Conservation (phyloP, 345 rosid species). For the Durio zibethinus region DNA sequence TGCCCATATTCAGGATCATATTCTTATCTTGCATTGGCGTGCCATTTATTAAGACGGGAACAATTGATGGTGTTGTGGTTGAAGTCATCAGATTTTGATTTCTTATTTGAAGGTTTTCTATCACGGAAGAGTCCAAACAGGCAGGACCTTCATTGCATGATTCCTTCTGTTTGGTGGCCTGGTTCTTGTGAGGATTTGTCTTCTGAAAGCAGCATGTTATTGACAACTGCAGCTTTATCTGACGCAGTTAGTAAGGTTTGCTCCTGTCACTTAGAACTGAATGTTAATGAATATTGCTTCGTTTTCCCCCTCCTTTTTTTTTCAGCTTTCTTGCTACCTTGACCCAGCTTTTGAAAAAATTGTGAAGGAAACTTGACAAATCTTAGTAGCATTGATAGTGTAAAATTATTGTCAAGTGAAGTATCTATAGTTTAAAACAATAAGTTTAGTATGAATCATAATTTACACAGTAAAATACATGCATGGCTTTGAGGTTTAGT, state of each 20-base stretch:
- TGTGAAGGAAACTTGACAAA: background rate
- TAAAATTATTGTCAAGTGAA: background rate
- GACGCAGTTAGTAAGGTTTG: slow-evolving; percentile 75
- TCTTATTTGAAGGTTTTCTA: slow-evolving; percentile 80
- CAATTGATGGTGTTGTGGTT: slow-evolving; percentile 85
- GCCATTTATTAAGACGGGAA: slow-evolving; percentile 74
- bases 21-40: slow-evolving; percentile 77
- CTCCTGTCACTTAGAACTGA: background rate
- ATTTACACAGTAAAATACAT: background rate
- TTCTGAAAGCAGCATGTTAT: slow-evolving; percentile 71
- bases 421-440: background rate
- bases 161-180: slow-evolving; percentile 99
- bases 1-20: slow-evolving; percentile 95
- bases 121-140: slow-evolving; percentile 69
- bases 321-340: background rate
- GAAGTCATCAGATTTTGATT: slow-evolving; percentile 69
- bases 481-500: background rate
- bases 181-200: slow-evolving; percentile 83
- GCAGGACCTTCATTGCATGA: slow-evolving; percentile 78
- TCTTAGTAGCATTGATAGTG: background rate
- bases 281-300: background rate
- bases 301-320: background rate
- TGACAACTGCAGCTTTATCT: slow-evolving; percentile 70
- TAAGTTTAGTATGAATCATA: background rate
- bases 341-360: background rate